Percentiles rank a stretch among this genome's conserved stretches.
These are phyloP conservation scores for Leptographium lundbergii DNA, from an alignment of 2,329 filamentous ascomycete genomes.

Conservation along the genomic window DNA sequence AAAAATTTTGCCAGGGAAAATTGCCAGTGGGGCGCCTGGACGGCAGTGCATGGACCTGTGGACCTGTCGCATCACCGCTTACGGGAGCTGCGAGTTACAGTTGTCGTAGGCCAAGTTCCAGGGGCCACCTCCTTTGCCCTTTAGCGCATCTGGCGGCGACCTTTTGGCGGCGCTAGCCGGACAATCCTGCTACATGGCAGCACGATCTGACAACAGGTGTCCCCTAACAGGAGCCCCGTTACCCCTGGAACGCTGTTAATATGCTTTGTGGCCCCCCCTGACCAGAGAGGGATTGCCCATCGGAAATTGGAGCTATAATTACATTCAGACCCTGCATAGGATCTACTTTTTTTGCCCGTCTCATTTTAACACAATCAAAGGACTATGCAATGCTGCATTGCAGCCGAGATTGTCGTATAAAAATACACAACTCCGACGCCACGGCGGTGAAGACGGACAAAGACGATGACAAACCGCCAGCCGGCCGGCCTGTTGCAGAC, in stretches of 20 bases:
- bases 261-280: not conserved
- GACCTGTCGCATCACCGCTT: not conserved
- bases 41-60: not conserved
- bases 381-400: not conserved
- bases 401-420: not conserved
- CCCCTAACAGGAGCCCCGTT: too few species aligned
- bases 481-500: too few species aligned
- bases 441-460: too few species aligned
- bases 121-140: too few species aligned
- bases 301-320: not conserved
- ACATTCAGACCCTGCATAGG: not conserved
- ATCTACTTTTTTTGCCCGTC: not conserved
- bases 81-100: not conserved
- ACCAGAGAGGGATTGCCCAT: not conserved
- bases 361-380: not conserved
- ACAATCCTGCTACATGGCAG: too few species aligned
- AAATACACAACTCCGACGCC: not conserved
- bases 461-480: too few species aligned
- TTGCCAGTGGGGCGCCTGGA: constrained; percentile 1
- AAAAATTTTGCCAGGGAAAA: not conserved
- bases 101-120: not conserved
- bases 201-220: too few species aligned
- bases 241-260: not conserved
- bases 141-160: too few species aligned
- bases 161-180: too few species aligned